Percentiles rank a stretch among this genome's conserved stretches.
phyloP scores from a whole-genome alignment of 2,329 filamentous ascomycete species.

The Thelonectria olida region DNA sequence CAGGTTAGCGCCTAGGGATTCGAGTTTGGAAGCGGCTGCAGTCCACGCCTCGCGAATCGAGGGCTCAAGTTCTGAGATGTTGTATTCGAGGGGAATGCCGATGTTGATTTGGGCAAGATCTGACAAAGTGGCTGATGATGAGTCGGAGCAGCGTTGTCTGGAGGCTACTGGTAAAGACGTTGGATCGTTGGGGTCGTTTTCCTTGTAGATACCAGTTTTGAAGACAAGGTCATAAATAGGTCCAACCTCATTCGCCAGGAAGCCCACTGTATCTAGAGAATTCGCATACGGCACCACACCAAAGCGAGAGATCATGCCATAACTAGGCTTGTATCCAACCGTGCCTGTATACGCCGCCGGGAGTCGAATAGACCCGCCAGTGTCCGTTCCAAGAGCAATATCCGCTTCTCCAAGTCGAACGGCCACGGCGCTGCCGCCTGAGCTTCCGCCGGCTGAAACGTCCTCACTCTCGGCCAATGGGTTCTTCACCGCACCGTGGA shows the following conservation, averaged over 20 bases:
- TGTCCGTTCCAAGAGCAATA: conserved; percentile 88
- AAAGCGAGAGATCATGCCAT: conserved; percentile 85
- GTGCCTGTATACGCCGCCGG: conserved; percentile 88
- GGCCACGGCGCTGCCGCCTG: conserved; percentile 90
- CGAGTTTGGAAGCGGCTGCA: conserved; percentile 66
- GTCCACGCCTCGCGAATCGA: conserved; percentile 77
- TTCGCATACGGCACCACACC: conserved; percentile 94
- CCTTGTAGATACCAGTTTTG: conserved; percentile 56
- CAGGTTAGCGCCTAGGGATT: conserved; percentile 73
- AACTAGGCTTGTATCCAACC: conserved; percentile 90
- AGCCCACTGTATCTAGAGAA: conserved; percentile 88
- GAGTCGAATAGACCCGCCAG: conserved; percentile 86
- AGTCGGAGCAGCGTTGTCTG: conserved; percentile 57
- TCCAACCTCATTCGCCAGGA: conserved; percentile 68
- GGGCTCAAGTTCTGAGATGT: conserved; percentile 81
- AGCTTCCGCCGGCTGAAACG: conserved; percentile 85
- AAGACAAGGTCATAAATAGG: conserved; percentile 61
- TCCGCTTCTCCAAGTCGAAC: conserved; percentile 70
- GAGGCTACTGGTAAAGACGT: conserved; percentile 71
- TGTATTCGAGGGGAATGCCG: conserved; percentile 80
- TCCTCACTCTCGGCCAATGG: conserved; percentile 48
- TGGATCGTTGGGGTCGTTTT: conserved; percentile 76
- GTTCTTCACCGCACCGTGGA: conserved; percentile 71
- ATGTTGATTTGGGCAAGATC: conserved; percentile 54
- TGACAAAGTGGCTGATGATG: conserved; percentile 34